Evolutionary conservation across 305 asterid genomes (phyloP), one percentile per base, ranked within the genome.

Genomic region (Fraxinus platypoda): DNA sequence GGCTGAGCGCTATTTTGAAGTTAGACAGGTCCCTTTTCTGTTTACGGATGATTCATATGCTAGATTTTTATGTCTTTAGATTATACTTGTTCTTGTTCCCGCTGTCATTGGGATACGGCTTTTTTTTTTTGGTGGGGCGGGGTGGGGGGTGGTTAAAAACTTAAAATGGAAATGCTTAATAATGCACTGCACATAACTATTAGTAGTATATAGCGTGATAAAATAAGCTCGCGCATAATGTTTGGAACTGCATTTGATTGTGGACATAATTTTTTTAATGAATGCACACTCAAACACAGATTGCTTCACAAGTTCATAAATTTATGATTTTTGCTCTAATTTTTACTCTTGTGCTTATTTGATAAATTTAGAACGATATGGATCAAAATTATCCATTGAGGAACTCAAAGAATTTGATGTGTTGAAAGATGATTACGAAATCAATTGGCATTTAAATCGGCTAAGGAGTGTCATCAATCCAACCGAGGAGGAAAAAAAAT

Each of bases 371-470:
- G 99, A 95, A 89, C 92, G 98, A 46, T 95, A 95, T 79, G 99
- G 99, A 74, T 88, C 94, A 13, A 87, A 83, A 75, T 78, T 95
- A 66, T 88, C 92, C 23, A 82, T 86, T 23, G 93, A 90, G 17
- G 99, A 95, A 87, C 98, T 95, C 80, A 76, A 84, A 75, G 92
- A 87, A 80, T 95, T 94, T 77, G 94, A 92, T 49, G 88, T 78
- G 17, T 78, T 95, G 88, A 92, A 87, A 78, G 94, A 85, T 70
- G 95, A 95, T 88, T 95, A 95, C 83, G 98, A 95, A 89, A 84
- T 93, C 75, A 93, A 91, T 84, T 95, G 98, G 99, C 99, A 95
- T 90, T 78, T 95, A 54, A 93, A 85, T 75, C 93, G 84, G 59
- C 83, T 95, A 73, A 81, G 82, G 43, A 37, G 11, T 37, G 11